Evolutionary conservation across 805 yeast species (phyloP).

Genomic region (Lipomyces orientalis): DNA sequence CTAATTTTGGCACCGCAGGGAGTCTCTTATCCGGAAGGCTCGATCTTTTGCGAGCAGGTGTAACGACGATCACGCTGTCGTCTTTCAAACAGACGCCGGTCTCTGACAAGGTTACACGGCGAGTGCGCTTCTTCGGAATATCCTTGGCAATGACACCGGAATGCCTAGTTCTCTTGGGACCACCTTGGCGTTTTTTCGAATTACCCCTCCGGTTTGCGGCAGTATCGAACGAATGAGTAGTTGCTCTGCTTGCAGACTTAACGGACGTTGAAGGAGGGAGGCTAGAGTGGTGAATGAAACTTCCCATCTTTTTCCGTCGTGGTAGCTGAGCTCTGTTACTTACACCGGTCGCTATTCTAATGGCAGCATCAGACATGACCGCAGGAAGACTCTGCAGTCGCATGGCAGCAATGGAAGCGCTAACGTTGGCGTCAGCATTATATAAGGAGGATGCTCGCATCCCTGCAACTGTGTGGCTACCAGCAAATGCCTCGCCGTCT

Average conservation of each 20-base stretch:
- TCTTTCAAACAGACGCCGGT: neutral
- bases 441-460: slow-evolving; percentile 10
- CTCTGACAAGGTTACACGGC: neutral
- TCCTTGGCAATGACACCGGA: neutral
- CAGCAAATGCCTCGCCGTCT: neutral
- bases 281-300: neutral
- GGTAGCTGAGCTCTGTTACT: neutral
- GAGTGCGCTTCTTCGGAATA: slow-evolving; percentile 1
- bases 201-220: neutral
- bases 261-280: neutral
- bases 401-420: neutral
- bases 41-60: slow-evolving; percentile 8
- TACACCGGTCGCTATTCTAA: slow-evolving; percentile 16
- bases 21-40: neutral
- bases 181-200: neutral
- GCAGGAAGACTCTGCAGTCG: slow-evolving; percentile 19
- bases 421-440: slow-evolving; percentile 9
- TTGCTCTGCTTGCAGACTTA: neutral
- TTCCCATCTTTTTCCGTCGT: slow-evolving; percentile 6
- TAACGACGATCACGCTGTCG: neutral
- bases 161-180: neutral
- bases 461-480: slow-evolving; percentile 4
- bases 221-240: neutral
- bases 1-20: neutral
- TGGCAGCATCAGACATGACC: slow-evolving; percentile 30